A percentile compares a stretch with the other conserved stretches of the same genome.
Conservation (phyloP, 1,139 yeast species). For the Geotrichum klebahnii region DNA sequence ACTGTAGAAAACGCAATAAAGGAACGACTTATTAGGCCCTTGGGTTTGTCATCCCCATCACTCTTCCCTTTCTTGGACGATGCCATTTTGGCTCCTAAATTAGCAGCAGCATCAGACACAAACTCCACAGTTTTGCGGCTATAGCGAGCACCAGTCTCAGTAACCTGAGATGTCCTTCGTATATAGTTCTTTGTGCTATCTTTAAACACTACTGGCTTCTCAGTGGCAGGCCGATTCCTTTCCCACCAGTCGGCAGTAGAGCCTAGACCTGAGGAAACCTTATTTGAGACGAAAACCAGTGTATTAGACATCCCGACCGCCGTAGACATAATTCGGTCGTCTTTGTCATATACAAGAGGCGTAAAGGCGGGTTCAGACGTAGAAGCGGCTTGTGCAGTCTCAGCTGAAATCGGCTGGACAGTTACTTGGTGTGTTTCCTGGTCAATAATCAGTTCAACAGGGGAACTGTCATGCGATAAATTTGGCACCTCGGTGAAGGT, state of each 20-base stretch:
- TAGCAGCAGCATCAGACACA: slow-evolving; percentile 16
- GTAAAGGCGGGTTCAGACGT: not conserved
- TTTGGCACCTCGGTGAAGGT: slow-evolving; percentile 11
- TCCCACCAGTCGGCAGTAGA: slow-evolving; percentile 21
- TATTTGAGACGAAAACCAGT: slow-evolving; percentile 14
- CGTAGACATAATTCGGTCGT: slow-evolving; percentile 15
- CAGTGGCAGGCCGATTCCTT: slow-evolving; percentile 12
- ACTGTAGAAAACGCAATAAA: slow-evolving; percentile 21
- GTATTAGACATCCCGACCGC: slow-evolving; percentile 17
- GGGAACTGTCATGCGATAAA: slow-evolving; percentile 18
- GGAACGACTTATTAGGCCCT: slow-evolving; percentile 18
- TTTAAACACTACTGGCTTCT: slow-evolving; percentile 16
- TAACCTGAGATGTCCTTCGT: slow-evolving; percentile 10
- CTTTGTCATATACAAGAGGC: slow-evolving; percentile 1
- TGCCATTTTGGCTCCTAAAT: slow-evolving; percentile 12
- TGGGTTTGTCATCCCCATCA: slow-evolving; percentile 10
- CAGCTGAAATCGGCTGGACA: slow-evolving; percentile 12
- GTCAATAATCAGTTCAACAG: slow-evolving; percentile 16
- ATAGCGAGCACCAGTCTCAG: slow-evolving; percentile 19
- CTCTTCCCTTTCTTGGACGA: slow-evolving; percentile 33
- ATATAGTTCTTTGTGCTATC: slow-evolving; percentile 14
- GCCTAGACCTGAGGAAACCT: slow-evolving; percentile 15
- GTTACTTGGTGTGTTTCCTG: slow-evolving; percentile 4
- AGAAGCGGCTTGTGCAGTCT: not conserved
- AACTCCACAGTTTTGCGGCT: slow-evolving; percentile 16